Conservation (phyloP, 2,329 filamentous ascomycete species). For the Orbilia oligospora region DNA sequence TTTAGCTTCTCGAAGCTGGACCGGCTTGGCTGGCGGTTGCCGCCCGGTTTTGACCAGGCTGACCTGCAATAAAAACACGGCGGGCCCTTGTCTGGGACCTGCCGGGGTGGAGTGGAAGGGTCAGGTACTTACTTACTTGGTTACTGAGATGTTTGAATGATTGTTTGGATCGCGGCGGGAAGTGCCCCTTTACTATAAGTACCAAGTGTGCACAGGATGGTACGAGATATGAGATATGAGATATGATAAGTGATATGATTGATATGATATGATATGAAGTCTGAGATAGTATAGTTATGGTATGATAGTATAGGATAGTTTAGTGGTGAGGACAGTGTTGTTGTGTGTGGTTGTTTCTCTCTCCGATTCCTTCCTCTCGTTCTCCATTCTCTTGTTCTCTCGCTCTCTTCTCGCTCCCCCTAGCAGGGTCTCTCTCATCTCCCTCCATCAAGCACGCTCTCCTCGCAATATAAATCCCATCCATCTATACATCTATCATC, state of each 20-base stretch:
- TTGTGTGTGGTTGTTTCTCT: background rate
- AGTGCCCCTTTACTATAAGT: background rate
- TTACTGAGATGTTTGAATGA: background rate
- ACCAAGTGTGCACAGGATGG: no score
- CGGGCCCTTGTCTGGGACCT: slow-evolving; percentile 24
- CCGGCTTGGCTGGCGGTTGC: slow-evolving; percentile 25
- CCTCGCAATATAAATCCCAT: slow-evolving; percentile 2
- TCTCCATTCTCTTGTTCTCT: background rate
- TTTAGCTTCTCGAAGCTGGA: slow-evolving; percentile 22
- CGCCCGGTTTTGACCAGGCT: slow-evolving; percentile 18
- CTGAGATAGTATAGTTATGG: background rate
- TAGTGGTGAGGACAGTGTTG: background rate
- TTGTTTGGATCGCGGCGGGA: slow-evolving; percentile 4
- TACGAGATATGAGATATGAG: background rate
- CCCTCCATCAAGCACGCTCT: slow-evolving; percentile 19
- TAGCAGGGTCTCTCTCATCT: background rate
- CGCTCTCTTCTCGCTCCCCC: slow-evolving; percentile 5
- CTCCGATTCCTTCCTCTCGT: no score
- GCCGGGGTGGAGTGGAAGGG: slow-evolving; percentile 10
- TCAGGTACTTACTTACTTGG: no score
- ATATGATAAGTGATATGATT: slow-evolving; percentile 3
- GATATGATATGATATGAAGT: background rate
- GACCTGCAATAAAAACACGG: slow-evolving; percentile 10
- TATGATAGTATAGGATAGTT: background rate
- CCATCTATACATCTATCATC: slow-evolving; percentile 20